These are phyloP conservation scores for Spathaspora arborariae DNA, from an alignment of 805 yeast species.

Conservation along the genomic window DNA sequence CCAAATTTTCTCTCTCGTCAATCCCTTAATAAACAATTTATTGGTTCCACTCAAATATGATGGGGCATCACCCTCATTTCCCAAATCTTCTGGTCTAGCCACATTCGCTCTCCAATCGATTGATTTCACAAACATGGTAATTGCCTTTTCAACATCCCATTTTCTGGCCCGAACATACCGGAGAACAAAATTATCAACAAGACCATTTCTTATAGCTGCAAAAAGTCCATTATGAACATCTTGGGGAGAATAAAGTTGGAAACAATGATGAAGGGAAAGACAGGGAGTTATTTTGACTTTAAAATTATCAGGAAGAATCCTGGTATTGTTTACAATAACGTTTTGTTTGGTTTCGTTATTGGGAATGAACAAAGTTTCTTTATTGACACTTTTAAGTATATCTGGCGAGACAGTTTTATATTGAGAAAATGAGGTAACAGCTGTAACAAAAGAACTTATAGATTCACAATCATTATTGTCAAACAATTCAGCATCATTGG, in stretches of 20 bases:
- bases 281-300: too few species aligned
- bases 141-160: constrained; percentile 67
- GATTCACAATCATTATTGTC: constrained; percentile 11
- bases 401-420: constrained; percentile 6
- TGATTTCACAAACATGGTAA: constrained; percentile 70
- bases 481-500: constrained; percentile 8
- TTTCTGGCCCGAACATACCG: constrained; percentile 85
- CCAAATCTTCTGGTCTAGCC: constrained; percentile 54
- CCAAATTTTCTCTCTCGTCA: constrained; percentile 64
- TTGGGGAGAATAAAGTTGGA: constrained; percentile 50
- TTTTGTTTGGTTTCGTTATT: too few species aligned
- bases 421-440: constrained; percentile 22
- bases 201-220: constrained; percentile 52
- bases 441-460: constrained; percentile 32
- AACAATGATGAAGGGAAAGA: constrained; percentile 22
- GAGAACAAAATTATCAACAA: constrained; percentile 73
- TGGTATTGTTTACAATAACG: too few species aligned
- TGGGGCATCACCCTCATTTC: constrained; percentile 70
- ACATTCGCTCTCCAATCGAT: constrained; percentile 75
- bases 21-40: constrained; percentile 50
- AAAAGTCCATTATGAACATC: constrained; percentile 48
- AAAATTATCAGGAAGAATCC: too few species aligned
- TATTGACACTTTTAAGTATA: too few species aligned
- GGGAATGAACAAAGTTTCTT: too few species aligned
- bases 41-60: constrained; percentile 41